Evolutionary conservation across 768 basidiomycete genomes (phyloP).

Genomic region (Sarcodon sp.): DNA sequence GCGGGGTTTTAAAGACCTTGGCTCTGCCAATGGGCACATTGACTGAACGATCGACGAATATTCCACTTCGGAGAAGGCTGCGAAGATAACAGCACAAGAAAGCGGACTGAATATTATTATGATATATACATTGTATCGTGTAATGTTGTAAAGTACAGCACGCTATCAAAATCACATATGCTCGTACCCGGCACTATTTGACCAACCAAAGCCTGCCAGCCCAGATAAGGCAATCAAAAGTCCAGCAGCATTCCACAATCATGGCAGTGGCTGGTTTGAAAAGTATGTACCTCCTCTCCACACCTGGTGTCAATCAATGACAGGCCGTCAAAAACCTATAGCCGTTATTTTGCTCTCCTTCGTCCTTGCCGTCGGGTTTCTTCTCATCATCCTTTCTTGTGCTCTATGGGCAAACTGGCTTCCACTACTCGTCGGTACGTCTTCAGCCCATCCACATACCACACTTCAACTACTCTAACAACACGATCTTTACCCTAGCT

Average conservation of each 20-base stretch:
- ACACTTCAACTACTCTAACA: background rate
- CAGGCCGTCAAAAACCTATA: constrained; percentile 18
- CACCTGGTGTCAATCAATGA: constrained; percentile 9
- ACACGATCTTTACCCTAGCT: constrained; percentile 31
- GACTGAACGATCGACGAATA: constrained; percentile 21
- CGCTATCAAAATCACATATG: too few relatives aligned
- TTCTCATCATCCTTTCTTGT: constrained; percentile 94
- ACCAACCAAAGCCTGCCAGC: background rate
- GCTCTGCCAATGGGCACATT: constrained; percentile 13
- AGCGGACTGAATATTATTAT: too few relatives aligned
- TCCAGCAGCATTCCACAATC: background rate
- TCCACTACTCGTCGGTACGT: constrained; percentile 87
- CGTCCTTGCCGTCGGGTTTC: constrained; percentile 94
- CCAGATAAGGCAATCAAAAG: background rate
- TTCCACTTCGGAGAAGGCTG: constrained; percentile 10
- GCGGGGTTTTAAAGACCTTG: constrained; percentile 5
- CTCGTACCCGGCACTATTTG: too few relatives aligned
- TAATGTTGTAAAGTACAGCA: too few relatives aligned
- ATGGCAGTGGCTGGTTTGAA: constrained; percentile 18
- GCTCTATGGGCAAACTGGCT: constrained; percentile 96
- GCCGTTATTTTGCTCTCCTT: constrained; percentile 96
- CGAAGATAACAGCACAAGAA: too few relatives aligned
- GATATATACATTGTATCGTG: too few relatives aligned
- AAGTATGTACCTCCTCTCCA: constrained; percentile 9
- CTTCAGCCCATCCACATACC: background rate